A percentile compares a stretch with the other conserved stretches of the same genome.
These are phyloP conservation scores for Lodderomyces metapsilosis DNA, from an alignment of 1,139 yeast genomes.

Conservation along the genomic window DNA sequence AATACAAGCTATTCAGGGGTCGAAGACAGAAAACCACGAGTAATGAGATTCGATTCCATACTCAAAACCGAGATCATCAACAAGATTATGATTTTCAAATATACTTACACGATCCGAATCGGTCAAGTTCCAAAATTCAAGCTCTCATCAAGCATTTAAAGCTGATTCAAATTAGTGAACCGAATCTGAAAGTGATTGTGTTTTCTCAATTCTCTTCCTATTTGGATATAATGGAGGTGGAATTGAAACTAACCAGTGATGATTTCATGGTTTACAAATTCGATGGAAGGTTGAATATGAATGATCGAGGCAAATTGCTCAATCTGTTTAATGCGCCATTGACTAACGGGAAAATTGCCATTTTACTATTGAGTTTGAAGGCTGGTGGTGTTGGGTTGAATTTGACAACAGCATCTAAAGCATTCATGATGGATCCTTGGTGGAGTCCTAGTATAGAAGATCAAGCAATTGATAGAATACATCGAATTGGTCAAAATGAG, in stretches of 20 bases:
- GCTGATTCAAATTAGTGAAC: constrained; percentile 49
- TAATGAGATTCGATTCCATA: constrained; percentile 36
- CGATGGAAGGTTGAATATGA: constrained; percentile 76
- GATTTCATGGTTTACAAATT: constrained; percentile 56
- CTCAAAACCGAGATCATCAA: constrained; percentile 22
- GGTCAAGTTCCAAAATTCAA: constrained; percentile 69
- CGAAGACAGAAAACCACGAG: constrained; percentile 27
- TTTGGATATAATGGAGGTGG: constrained; percentile 70
- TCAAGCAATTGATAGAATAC: constrained; percentile 93
- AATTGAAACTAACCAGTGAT: constrained; percentile 42
- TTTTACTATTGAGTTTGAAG: constrained; percentile 73
- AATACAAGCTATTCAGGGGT: constrained; percentile 42
- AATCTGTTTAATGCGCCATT: constrained; percentile 47
- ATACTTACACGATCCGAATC: constrained; percentile 48
- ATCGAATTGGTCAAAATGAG: constrained; percentile 81
- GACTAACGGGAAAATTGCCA: constrained; percentile 36
- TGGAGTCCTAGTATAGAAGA: constrained; percentile 95
- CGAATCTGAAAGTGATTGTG: constrained; percentile 76
- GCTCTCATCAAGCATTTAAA: constrained; percentile 65
- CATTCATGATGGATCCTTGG: constrained; percentile 97
- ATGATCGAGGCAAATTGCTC: constrained; percentile 63
- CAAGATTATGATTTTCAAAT: constrained; percentile 30
- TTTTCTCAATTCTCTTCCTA: constrained; percentile 90
- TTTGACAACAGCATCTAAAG: constrained; percentile 80
- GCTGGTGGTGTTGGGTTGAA: constrained; percentile 97